Evolutionary conservation across 2,329 filamentous ascomycete species (phyloP), one percentile per base, ranked within the genome.

Genomic region (Elsinoe arachidis): DNA sequence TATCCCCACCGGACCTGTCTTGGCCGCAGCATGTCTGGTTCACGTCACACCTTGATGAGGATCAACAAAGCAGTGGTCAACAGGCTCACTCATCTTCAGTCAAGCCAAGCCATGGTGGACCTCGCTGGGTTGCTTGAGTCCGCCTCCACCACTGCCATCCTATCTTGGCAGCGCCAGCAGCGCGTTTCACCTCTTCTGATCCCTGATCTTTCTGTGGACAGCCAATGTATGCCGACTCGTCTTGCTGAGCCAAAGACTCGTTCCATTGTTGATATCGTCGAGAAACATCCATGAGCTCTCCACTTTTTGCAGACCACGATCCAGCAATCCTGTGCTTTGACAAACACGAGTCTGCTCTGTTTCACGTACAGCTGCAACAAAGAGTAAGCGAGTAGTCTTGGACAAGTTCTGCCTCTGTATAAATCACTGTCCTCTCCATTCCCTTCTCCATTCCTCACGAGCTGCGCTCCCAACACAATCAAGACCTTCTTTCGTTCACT

Each of bases 401-500:
- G 15, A 14, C n/a, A 39, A 53, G 33, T 37, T 17, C 6, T 23
- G n/a, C 11, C 17, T 38, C 49, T 53, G 38, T 53, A 53, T 37
- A 53, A 17, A 53, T 19, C 14, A 21, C n/a, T 21, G 33, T 26
- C 14, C 46, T 23, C 12, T 33, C 21, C 26, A 17, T 26, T 2
- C n/a, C 7, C 12, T 12, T 35, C 15, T 19, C 30, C 38, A 35
- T 26, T 7, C 15, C 35, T 38, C 49, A 47, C 57, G 55, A 57
- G 58, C 55, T 41, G 49, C 41, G 58, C 56, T 60, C 58, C 55
- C 57, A 47, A 26, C 52, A 55, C 26, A 9, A 30, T 30, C 26
- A 30, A 30, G 3, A 26, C 14, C 53, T 47, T 34, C 34, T 43
- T 19, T 33, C 37, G 26, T 58, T 33, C 30, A 30, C 19, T 37